These are phyloP conservation scores for Daldinia eschscholtzii DNA, from an alignment of 2,329 filamentous ascomycete genomes.

Conservation along the genomic window DNA sequence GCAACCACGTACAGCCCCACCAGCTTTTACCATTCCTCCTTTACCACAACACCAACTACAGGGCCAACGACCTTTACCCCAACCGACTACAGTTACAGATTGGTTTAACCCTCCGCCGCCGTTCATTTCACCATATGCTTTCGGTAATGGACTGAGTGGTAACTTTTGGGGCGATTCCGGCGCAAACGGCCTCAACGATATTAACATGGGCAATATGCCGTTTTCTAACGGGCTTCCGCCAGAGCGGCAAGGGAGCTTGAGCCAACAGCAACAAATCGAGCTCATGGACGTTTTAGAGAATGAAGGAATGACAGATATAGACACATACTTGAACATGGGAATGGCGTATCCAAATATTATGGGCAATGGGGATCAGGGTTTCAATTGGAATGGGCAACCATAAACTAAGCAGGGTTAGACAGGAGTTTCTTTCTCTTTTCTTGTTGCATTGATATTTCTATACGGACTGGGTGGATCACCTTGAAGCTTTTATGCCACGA, in stretches of 20 bases:
- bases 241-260: conserved; percentile 76
- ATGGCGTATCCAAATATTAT: conserved; percentile 46
- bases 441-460: conserved; percentile 10
- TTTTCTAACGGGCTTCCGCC: conserved; percentile 52
- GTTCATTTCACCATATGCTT: conserved; percentile 65
- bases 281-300: conserved; percentile 84
- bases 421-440: conserved; percentile 11
- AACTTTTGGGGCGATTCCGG: conserved; percentile 55
- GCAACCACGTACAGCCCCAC: conserved; percentile 46
- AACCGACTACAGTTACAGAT: conserved; percentile 56
- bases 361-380: conserved; percentile 26
- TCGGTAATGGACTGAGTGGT: conserved; percentile 29
- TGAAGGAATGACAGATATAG: conserved; percentile 72
- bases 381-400: conserved; percentile 30
- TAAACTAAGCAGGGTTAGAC: conserved; percentile 18
- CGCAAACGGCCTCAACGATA: conserved; percentile 46
- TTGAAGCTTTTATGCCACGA: conserved; percentile 22
- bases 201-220: conserved; percentile 43
- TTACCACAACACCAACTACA: conserved; percentile 53
- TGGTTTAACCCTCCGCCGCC: conserved; percentile 68
- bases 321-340: conserved; percentile 67
- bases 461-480: conserved; percentile 16
- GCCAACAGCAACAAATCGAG: conserved; percentile 84
- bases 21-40: conserved; percentile 58
- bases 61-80: conserved; percentile 60